Base-by-base conservation (phyloP, 345 rosid species). In the Citrus cavaleriei region DNA sequence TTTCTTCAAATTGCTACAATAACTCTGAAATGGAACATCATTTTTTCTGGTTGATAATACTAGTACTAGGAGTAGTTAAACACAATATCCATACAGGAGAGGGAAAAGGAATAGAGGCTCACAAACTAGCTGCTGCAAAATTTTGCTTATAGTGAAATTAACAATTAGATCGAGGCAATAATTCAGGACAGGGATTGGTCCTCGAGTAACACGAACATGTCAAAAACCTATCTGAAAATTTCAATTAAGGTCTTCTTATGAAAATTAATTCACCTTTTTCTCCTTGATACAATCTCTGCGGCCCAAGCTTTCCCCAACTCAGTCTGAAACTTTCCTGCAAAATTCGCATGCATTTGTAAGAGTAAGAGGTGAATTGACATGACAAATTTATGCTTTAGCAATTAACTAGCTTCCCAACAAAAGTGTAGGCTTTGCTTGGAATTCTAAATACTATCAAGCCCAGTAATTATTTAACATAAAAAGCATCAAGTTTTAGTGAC, bases 251-350 rank as follows among this genome's bases (percentile, higher is more conserved):
- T 28, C 22, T 8, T 66, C 4, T 19, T n/a, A 66, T 66, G 40
- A 19, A 75, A 63, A 60, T 78, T 81, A 77, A 22, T 82, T 81
- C 25, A 69, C 80, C 60, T 79, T 80, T 81, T 87, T 81, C 93
- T 91, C 83, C 98, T 93, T 28, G 93, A 90, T 74, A 84, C 93
- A 70, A 94, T 87, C 85, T 94, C 97, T 10, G 32, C 77, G 2
- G 98, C 98, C 97, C 97, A 94, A 70, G 97, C 94, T 82, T 91
- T 93, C 72, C 98, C 97, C 64, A 94, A 76, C 16, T 94, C 93
- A 4, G 97, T 94, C 87, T 90, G 98, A 71, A 94, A 89, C 83
- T 89, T 94, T 58, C 97, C 94, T 94, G 94, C 74, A 89, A 49
- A 63, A 69, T 34, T 19, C 24, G 10, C 2, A 25, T 16, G 16